Conservation (phyloP, 495 filamentous ascomycete species). For the Staphylotrichum longicolle region DNA sequence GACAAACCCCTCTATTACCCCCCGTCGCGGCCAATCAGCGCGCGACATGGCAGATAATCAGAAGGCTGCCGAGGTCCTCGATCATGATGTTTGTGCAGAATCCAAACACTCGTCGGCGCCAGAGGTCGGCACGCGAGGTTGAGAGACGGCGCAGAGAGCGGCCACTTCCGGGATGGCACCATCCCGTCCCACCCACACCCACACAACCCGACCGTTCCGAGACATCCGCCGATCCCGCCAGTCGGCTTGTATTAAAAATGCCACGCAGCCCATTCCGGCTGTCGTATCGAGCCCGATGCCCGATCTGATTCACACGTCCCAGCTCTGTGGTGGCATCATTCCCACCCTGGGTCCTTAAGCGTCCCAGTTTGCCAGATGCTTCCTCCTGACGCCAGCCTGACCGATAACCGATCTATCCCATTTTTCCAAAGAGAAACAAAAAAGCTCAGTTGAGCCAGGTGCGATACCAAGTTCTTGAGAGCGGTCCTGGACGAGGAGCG, state of each 20-base stretch:
- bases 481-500: no score
- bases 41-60: not conserved
- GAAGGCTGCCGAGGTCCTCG: not conserved
- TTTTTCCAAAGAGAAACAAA: no score
- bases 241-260: not conserved
- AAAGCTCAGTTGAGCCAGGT: no score
- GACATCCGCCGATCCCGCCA: slow-evolving; percentile 1
- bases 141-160: not conserved
- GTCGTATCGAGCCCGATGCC: no score
- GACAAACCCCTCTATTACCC: not conserved
- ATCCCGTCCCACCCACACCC: not conserved
- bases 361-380: not conserved
- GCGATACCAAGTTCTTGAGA: not conserved
- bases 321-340: not conserved
- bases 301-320: not conserved
- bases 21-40: slow-evolving; percentile 4
- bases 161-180: not conserved
- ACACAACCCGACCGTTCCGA: not conserved
- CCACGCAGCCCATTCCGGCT: not conserved
- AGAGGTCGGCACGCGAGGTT: not conserved
- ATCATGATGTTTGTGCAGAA: not conserved
- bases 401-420: slow-evolving; percentile 3
- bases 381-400: not conserved
- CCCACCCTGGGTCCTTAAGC: not conserved
- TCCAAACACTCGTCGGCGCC: not conserved